A percentile compares a stretch with the other conserved stretches of the same genome.
These are phyloP conservation scores for Arthrobotrys conoides DNA, from an alignment of 2,329 filamentous ascomycete genomes.

Conservation along the genomic window DNA sequence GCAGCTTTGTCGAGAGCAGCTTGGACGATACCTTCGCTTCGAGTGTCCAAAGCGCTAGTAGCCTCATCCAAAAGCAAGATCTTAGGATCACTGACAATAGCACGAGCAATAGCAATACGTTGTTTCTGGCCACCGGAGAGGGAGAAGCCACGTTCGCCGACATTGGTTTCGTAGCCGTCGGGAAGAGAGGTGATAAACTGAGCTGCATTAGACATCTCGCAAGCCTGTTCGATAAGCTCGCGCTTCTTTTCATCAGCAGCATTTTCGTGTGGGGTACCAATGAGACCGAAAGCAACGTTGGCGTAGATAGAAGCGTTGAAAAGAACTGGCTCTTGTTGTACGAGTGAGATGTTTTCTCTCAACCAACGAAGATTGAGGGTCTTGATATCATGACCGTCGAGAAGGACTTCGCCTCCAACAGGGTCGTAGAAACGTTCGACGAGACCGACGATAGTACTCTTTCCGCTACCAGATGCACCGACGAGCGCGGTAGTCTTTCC, in stretches of 20 bases:
- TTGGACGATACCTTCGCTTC: conserved; percentile 94
- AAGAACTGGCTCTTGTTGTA: conserved; percentile 91
- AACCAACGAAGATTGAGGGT: conserved; percentile 90
- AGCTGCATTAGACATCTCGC: conserved; percentile 92
- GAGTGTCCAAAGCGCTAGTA: conserved; percentile 92
- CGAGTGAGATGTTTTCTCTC: conserved; percentile 89
- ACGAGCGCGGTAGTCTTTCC: conserved; percentile 95
- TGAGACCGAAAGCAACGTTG: conserved; percentile 91
- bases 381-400: conserved; percentile 87
- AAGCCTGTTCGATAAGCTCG: conserved; percentile 82
- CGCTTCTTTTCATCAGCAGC: conserved; percentile 77
- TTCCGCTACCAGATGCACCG: conserved; percentile 92
- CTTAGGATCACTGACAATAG: conserved; percentile 68
- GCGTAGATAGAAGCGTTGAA: conserved; percentile 90
- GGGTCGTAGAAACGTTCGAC: conserved; percentile 96
- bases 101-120: conserved; percentile 75
- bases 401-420: conserved; percentile 80
- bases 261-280: conserved; percentile 83
- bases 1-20: conserved; percentile 89
- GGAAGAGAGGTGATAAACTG: conserved; percentile 87
- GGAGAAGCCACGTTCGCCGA: conserved; percentile 94
- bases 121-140: conserved; percentile 97
- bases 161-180: conserved; percentile 91
- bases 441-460: conserved; percentile 92
- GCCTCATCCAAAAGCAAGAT: conserved; percentile 94